Evolutionary conservation across 257 asterid species (phyloP).

Genomic region (Perilla frutescens): DNA sequence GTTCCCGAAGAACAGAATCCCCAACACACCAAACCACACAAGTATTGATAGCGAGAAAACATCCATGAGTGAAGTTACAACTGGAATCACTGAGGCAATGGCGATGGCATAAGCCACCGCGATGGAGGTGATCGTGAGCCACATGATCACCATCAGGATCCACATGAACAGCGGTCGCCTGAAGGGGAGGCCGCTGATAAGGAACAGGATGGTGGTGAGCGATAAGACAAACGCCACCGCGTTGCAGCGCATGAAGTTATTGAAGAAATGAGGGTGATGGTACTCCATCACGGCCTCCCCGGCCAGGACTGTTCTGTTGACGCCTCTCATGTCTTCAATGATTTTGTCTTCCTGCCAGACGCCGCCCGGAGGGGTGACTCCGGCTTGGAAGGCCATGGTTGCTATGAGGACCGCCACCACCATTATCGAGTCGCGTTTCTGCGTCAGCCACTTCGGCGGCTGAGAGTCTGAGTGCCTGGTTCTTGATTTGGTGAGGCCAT

Average conservation of each 20-base stretch:
- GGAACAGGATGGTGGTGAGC: constrained; percentile 58
- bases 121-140: constrained; percentile 48
- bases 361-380: constrained; percentile 21
- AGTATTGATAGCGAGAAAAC: constrained; percentile 30
- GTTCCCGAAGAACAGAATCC: constrained; percentile 49
- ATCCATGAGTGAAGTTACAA: constrained; percentile 25
- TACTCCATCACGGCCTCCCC: constrained; percentile 59
- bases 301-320: constrained; percentile 12
- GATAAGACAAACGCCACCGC: constrained; percentile 60
- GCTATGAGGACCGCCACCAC: constrained; percentile 53
- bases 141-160: constrained; percentile 57
- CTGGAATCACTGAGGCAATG: constrained; percentile 44
- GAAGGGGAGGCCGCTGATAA: constrained; percentile 66
- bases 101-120: constrained; percentile 53
- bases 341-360: neutral
- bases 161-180: neutral
- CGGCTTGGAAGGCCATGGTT: constrained; percentile 51
- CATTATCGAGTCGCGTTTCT: constrained; percentile 39
- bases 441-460: no score
- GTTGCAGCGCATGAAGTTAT: constrained; percentile 43
- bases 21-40: constrained; percentile 54
- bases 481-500: no score
- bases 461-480: no score
- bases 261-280: constrained; percentile 31
- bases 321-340: no score